Evolutionary conservation across 768 basidiomycete genomes (phyloP), one percentile per base, ranked within the genome.

Genomic region (Podaxis rugospora): DNA sequence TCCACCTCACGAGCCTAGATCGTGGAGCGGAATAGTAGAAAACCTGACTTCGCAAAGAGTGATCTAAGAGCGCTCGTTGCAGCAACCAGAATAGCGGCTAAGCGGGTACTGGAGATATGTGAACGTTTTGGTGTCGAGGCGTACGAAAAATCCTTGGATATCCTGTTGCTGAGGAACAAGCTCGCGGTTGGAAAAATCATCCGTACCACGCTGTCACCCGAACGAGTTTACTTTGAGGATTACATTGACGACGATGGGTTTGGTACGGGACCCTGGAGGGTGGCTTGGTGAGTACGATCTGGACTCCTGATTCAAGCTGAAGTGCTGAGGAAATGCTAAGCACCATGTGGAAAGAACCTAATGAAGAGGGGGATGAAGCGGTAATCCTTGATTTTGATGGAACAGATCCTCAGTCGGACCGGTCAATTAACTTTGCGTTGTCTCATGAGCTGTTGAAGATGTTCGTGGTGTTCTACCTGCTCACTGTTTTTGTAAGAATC

Each of bases 211-310:
- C 63, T 72, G 21, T 68, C 69, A 10, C 58, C 62, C 61, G 66
- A 70, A 53, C 28, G 21, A 16, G 61, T 57, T n/a, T 55, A 62
- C 36, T 70, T 68, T 44, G 68, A 70, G 46, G 71, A 72, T 42
- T 72, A 67, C 55, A 71, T 72, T 57, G 71, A 72, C 58, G 71
- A 72, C 42, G 71, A 72, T 61, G 71, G 71, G 16, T 66, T 66
- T 37, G 69, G 68, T 2, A 55, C 63, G 27, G 71, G 68, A 35
- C 68, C 68, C 44, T 69, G 68, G 68, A 69, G 63, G 51, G 62
- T 67, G 64, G 62, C 66, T 35, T 67, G 66, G 66, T 65, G 42
- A 40, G 57, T 27, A 2, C 3, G 14, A n/a, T 25, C 23, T 10
- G 7, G 7, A 11, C 10, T 32, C 9, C 21, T 25, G 18, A 16